phyloP scores from a whole-genome alignment of 2,329 filamentous ascomycete genomes.

The Cadophora gregata region DNA sequence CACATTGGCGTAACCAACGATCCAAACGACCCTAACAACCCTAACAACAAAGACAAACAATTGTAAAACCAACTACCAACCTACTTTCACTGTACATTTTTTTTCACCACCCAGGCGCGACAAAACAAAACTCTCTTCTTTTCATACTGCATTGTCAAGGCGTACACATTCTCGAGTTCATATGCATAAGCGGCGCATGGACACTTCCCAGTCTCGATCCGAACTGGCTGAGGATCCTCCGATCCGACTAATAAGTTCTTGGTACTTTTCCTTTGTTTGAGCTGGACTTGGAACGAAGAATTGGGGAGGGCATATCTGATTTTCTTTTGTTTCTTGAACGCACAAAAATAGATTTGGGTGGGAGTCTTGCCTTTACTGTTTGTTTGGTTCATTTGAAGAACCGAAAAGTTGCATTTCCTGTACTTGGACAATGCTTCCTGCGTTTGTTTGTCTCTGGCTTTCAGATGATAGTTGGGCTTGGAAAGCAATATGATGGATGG shows the following conservation, averaged over 20 bases:
- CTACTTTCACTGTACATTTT: constrained; percentile 11
- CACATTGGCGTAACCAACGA: constrained; percentile 60
- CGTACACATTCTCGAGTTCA: constrained; percentile 15
- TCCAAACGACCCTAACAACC: constrained; percentile 10
- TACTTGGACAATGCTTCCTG: neutral
- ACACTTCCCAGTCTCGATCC: neutral
- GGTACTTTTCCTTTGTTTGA: constrained; percentile 7
- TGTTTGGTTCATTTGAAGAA: neutral
- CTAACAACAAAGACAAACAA: constrained; percentile 4
- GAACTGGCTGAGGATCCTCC: neutral
- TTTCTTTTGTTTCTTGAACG: neutral
- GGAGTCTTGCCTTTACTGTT: constrained; percentile 20
- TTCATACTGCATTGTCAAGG: constrained; percentile 15
- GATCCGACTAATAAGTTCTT: neutral
- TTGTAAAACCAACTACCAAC: neutral
- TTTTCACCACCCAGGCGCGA: neutral
- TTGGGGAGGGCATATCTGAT: neutral
- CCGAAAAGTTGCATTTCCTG: neutral
- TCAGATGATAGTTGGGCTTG: neutral
- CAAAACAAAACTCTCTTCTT: neutral
- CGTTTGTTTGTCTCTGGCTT: neutral
- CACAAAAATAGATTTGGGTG: constrained; percentile 31
- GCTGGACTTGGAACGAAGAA: constrained; percentile 3
- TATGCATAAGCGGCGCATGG: constrained; percentile 26
- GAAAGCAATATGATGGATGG: neutral